Percentiles rank a stretch among this genome's conserved stretches.
Evolutionary conservation across 2,329 filamentous ascomycete genomes (phyloP).

Genomic region (Fusarium nanum): DNA sequence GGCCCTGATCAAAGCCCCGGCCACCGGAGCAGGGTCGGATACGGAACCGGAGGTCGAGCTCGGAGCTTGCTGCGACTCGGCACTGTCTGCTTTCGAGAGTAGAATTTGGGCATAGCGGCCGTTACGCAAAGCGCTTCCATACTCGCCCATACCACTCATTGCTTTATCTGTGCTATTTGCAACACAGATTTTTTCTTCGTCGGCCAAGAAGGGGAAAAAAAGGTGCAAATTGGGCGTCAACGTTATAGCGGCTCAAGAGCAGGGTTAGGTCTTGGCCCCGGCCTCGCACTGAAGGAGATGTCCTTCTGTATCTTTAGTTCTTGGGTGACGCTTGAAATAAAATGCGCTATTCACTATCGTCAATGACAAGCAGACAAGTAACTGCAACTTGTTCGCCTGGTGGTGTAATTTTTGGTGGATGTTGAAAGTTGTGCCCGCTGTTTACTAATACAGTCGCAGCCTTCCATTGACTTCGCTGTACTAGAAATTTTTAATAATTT

Average conservation of each 20-base stretch:
- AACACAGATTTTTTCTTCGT: background rate
- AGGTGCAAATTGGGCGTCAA: constrained; percentile 27
- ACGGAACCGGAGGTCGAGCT: constrained; percentile 34
- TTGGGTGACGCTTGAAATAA: background rate
- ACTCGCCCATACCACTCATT: constrained; percentile 11
- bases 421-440: constrained; percentile 37
- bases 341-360: background rate
- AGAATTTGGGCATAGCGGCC: constrained; percentile 43
- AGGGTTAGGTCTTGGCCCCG: constrained; percentile 41
- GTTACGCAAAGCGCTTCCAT: constrained; percentile 40
- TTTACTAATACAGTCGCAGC: constrained; percentile 33
- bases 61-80: constrained; percentile 27
- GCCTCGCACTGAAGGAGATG: constrained; percentile 8
- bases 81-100: constrained; percentile 29
- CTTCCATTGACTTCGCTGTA: constrained; percentile 29
- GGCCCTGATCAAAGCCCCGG: constrained; percentile 38
- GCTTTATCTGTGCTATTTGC: constrained; percentile 3
- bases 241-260: constrained; percentile 19
- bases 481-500: constrained; percentile 15
- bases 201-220: background rate
- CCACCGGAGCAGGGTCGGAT: constrained; percentile 39
- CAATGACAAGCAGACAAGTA: background rate
- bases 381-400: background rate
- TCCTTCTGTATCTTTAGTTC: background rate
- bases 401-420: constrained; percentile 24